Evolutionary conservation across 2,329 filamentous ascomycete genomes (phyloP).

Genomic region (Alternaria viburni): DNA sequence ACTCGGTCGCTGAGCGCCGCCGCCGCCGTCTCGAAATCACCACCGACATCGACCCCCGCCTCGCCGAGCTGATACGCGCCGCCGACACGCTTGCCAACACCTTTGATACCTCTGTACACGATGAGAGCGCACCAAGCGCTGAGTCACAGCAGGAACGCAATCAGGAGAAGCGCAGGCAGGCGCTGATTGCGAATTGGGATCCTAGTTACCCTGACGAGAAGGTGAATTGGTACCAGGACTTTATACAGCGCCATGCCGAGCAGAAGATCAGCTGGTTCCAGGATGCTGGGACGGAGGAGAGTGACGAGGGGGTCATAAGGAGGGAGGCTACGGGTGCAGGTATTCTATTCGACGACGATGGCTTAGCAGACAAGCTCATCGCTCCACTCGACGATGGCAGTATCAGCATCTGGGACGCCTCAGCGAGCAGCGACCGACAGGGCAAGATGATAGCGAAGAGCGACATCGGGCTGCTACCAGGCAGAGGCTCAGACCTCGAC

Average conservation of each 20-base stretch:
- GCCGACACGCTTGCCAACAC: slow-evolving; percentile 42
- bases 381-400: slow-evolving; percentile 86
- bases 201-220: slow-evolving; percentile 74
- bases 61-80: slow-evolving; percentile 52
- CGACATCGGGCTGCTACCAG: slow-evolving; percentile 69
- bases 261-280: slow-evolving; percentile 80
- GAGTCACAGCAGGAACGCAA: slow-evolving; percentile 41
- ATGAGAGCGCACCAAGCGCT: slow-evolving; percentile 37
- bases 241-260: slow-evolving; percentile 79
- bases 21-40: slow-evolving; percentile 51
- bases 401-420: slow-evolving; percentile 79
- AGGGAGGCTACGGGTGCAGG: slow-evolving; percentile 77
- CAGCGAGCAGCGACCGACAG: slow-evolving; percentile 60
- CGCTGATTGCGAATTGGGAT: slow-evolving; percentile 81
- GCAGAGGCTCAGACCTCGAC: slow-evolving; percentile 54
- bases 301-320: slow-evolving; percentile 47
- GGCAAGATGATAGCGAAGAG: slow-evolving; percentile 72
- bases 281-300: slow-evolving; percentile 56
- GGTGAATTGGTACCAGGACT: slow-evolving; percentile 87
- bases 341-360: slow-evolving; percentile 62
- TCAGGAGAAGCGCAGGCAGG: slow-evolving; percentile 52
- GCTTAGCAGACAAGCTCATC: slow-evolving; percentile 66
- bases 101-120: slow-evolving; percentile 30
- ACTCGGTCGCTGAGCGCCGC: slow-evolving; percentile 70
- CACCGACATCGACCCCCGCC: slow-evolving; percentile 49